phyloP scores from a whole-genome alignment of 164 flowering plant species.

The Sextonia rubra region DNA sequence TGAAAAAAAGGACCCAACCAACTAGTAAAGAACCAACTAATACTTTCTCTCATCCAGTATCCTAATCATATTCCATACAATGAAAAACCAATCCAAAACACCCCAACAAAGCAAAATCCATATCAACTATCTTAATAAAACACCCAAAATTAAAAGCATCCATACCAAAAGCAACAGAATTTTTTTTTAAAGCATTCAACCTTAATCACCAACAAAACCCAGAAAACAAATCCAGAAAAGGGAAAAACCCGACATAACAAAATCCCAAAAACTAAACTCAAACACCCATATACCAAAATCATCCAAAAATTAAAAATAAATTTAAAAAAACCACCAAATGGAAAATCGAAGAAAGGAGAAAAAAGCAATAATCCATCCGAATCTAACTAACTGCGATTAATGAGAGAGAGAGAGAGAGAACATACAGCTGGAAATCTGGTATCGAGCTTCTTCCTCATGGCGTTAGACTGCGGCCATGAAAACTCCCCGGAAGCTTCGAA shows the following conservation, averaged over 20 bases:
- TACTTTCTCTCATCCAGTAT: not conserved
- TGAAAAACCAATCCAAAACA: too few relatives aligned
- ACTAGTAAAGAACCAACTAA: not conserved
- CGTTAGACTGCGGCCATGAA: constrained; percentile 3
- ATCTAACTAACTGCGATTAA: not conserved
- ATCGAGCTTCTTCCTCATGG: constrained; percentile 9
- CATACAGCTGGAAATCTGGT: constrained; percentile 5
- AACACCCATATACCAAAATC: not conserved
- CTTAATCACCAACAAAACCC: not conserved
- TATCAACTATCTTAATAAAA: too few relatives aligned
- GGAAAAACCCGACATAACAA: not conserved
- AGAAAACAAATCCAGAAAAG: not conserved
- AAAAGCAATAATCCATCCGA: not conserved
- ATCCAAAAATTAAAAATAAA: not conserved
- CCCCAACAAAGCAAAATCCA: too few relatives aligned
- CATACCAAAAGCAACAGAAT: not conserved
- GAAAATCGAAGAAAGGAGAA: not conserved
- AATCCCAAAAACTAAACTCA: not conserved
- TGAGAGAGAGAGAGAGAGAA: not conserved
- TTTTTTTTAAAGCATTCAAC: not conserved
- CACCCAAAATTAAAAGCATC: not conserved
- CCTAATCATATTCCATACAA: too few relatives aligned
- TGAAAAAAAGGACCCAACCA: not conserved
- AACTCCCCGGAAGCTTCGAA: not conserved
- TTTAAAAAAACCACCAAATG: not conserved